phyloP scores from a whole-genome alignment of 352 stramenopile species.

The Phytophthora cryptogea region DNA sequence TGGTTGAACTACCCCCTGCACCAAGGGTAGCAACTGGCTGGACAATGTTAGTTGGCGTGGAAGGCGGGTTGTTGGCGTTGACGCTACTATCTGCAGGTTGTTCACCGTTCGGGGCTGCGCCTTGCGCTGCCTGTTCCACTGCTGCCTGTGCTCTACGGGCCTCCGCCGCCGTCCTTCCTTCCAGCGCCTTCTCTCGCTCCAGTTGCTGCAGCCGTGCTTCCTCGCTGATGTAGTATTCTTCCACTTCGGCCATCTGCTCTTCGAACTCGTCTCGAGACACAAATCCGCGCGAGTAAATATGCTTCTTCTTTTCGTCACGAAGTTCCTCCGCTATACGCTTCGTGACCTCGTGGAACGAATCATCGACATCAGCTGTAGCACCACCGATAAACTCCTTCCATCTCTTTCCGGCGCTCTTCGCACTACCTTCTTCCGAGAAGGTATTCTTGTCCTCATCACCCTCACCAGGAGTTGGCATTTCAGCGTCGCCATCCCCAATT shows the following conservation, averaged over 20 bases:
- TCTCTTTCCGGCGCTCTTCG: conserved; percentile 41
- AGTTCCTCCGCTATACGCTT: conserved; percentile 56
- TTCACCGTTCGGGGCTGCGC: not conserved
- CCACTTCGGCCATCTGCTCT: conserved; percentile 37
- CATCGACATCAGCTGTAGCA: conserved; percentile 53
- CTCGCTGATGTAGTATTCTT: conserved; percentile 38
- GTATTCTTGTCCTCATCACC: conserved; percentile 15
- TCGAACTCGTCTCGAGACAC: conserved; percentile 57
- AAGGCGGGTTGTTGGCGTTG: conserved; percentile 5
- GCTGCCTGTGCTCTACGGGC: conserved; percentile 16
- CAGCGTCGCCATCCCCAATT: conserved; percentile 20
- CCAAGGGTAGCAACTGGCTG: conserved; percentile 1
- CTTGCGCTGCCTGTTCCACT: conserved; percentile 7
- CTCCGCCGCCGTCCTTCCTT: conserved; percentile 34
- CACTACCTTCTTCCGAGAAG: conserved; percentile 20
- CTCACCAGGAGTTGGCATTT: conserved; percentile 10
- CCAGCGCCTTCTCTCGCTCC: conserved; percentile 28
- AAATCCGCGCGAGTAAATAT: conserved; percentile 63
- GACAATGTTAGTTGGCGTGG: conserved; percentile 3
- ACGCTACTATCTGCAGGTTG: conserved; percentile 1
- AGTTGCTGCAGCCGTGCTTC: conserved; percentile 40
- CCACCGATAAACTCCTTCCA: conserved; percentile 74
- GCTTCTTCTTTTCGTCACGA: conserved; percentile 41
- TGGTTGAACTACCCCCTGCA: not conserved
- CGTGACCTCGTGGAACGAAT: conserved; percentile 51